Base-by-base conservation (phyloP, 768 basidiomycete species). In the Amanita subjunquillea region DNA sequence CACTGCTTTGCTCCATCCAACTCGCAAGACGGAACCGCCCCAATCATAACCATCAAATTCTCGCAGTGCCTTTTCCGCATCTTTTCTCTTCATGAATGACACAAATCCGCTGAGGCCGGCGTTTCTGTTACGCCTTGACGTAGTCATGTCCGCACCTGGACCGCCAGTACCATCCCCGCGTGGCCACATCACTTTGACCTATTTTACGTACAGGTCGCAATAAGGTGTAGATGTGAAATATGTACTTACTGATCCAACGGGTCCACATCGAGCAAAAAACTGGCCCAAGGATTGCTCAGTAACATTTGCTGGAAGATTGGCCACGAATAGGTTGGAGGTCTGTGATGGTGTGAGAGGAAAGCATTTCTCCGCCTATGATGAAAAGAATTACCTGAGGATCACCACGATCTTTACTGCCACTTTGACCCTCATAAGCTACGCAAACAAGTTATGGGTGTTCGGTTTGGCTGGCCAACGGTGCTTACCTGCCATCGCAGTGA, bases 111-210 rank as follows among this genome's bases (percentile, higher is more conserved):
- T 92, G 20, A 98, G 73, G 13, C 91, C 90, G 10, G 83, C 62
- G 60, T 76, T 84, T 67, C 88, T 87, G 46, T 70, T 74, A 45
- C 83, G 76, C 40, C 92, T 77, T 13, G 82, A 76, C 6, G 78
- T 67, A 22, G 85, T 85, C 77, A 91, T 87, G 42, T 89, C 85
- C 22, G 81, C 78, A 2, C 85, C 89, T 45, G 85, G 83, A 29
- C 85, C 84, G 5, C 67, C 57, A 2, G 77, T 73, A 15, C 69
- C 76, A 62, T 94, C 91, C 9, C 82, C 79, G 38, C 95, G 83
- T n/a, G 94, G 95, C 93, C 93, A 98, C 94, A 98, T 97, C 58
- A 98, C 83, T 73, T 95, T 92, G 41, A 93, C 89, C 90, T 92
- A 29, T 51, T 2, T 54, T 23, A 10, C 10, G 34, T 8, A 51